These are phyloP conservation scores for Phytopythium mirpurense DNA, from an alignment of 352 stramenopile species.

Conservation along the genomic window DNA sequence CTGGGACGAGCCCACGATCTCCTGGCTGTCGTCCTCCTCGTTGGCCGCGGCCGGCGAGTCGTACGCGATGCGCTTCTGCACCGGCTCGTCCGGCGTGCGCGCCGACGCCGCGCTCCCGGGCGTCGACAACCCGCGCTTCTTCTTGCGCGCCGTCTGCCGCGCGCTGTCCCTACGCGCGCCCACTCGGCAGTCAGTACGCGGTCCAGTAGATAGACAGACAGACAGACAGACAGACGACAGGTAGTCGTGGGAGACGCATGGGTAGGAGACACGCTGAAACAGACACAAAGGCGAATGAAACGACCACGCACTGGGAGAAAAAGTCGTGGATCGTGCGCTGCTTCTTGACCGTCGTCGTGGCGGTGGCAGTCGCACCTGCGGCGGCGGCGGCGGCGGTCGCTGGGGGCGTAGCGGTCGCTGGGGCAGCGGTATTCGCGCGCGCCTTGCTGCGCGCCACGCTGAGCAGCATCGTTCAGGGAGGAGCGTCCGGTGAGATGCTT, in stretches of 20 bases:
- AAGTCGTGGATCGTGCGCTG: conserved; percentile 86
- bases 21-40: conserved; percentile 54
- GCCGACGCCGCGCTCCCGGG: conserved; percentile 15
- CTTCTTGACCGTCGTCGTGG: conserved; percentile 43
- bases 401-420: conserved; percentile 6
- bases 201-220: too few relatives aligned
- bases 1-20: conserved; percentile 28
- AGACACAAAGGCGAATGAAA: too few relatives aligned
- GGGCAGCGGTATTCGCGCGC: neutral
- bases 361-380: conserved; percentile 1
- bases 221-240: too few relatives aligned
- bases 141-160: conserved; percentile 30
- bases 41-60: conserved; percentile 40
- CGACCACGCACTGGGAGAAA: conserved; percentile 57
- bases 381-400: neutral
- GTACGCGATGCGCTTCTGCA: conserved; percentile 73
- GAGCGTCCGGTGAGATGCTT: too few relatives aligned
- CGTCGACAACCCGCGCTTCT: conserved; percentile 13
- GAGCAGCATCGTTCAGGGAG: neutral
- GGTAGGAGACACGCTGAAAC: too few relatives aligned
- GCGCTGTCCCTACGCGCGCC: conserved; percentile 12
- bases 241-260: too few relatives aligned
- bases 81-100: conserved; percentile 27
- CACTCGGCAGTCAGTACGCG: too few relatives aligned
- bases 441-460: conserved; percentile 1